phyloP scores from a whole-genome alignment of 148 eudicot species.

The Nyssa sinensis region DNA sequence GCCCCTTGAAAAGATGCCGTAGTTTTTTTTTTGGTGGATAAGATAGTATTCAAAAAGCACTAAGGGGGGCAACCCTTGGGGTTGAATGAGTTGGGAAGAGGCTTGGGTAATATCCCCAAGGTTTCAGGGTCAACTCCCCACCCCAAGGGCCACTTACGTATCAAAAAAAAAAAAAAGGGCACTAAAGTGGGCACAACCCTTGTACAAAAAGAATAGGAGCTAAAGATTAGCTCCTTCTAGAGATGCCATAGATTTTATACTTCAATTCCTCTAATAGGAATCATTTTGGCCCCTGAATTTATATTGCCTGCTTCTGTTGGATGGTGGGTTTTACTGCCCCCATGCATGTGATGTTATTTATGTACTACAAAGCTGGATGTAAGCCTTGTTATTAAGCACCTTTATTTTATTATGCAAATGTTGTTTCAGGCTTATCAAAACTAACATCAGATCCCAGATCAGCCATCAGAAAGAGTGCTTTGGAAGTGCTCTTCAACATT shows the following conservation, averaged over 20 bases:
- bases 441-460: slow-evolving; percentile 89
- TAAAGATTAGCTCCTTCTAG: not conserved
- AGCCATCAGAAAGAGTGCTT: slow-evolving; percentile 82
- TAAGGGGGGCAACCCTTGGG: too few relatives aligned
- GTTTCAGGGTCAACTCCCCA: too few relatives aligned
- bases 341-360: slow-evolving; percentile 1
- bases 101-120: too few relatives aligned
- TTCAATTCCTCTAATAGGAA: not conserved
- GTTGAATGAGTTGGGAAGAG: too few relatives aligned
- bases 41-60: too few relatives aligned
- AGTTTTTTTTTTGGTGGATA: too few relatives aligned
- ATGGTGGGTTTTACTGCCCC: slow-evolving; percentile 4
- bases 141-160: too few relatives aligned
- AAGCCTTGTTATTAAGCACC: not conserved
- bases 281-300: slow-evolving; percentile 1
- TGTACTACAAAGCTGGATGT: not conserved
- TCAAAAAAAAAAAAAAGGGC: too few relatives aligned
- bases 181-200: too few relatives aligned
- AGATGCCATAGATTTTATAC: not conserved
- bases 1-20: not conserved
- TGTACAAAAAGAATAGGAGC: too few relatives aligned
- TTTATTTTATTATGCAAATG: not conserved
- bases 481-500: slow-evolving; percentile 96
- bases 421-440: slow-evolving; percentile 69
- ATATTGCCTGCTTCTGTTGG: not conserved